Evolutionary conservation across 768 basidiomycete genomes (phyloP).

Genomic region (Termitomyces sp.): DNA sequence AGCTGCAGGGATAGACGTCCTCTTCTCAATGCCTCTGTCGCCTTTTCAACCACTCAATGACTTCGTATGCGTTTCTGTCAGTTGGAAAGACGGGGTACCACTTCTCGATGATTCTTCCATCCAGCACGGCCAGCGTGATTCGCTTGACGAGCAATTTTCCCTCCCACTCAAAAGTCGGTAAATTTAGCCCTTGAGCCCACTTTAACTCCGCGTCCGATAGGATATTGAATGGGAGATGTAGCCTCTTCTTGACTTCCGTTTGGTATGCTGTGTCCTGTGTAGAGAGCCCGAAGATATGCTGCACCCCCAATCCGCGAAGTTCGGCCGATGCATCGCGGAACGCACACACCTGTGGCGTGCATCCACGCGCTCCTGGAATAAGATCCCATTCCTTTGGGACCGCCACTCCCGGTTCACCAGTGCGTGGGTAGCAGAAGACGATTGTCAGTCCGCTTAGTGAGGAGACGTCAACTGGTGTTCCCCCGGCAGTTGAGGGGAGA

Average conservation of each 20-base stretch:
- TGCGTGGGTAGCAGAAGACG: slow-evolving; percentile 19
- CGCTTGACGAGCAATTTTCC: slow-evolving; percentile 15
- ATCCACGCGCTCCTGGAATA: slow-evolving; percentile 20
- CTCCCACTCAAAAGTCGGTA: slow-evolving; percentile 19
- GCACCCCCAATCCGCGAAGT: slow-evolving; percentile 13
- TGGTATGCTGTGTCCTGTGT: slow-evolving; percentile 19
- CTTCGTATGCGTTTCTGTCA: slow-evolving; percentile 14
- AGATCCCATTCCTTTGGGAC: slow-evolving; percentile 17
- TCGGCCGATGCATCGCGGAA: slow-evolving; percentile 17
- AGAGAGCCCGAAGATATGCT: slow-evolving; percentile 18
- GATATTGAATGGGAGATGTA: slow-evolving; percentile 17
- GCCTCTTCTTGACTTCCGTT: slow-evolving; percentile 16
- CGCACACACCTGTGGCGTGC: slow-evolving; percentile 19
- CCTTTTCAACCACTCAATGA: slow-evolving; percentile 17
- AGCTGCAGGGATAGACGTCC: neutral
- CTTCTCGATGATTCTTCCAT: slow-evolving; percentile 14
- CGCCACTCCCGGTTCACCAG: slow-evolving; percentile 13
- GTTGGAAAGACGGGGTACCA: slow-evolving; percentile 19
- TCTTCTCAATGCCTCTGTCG: neutral
- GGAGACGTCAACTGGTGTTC: slow-evolving; percentile 12
- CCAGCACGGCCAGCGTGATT: slow-evolving; percentile 13
- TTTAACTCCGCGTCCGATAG: slow-evolving; percentile 16
- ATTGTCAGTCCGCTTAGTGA: slow-evolving; percentile 15
- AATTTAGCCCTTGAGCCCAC: slow-evolving; percentile 11
- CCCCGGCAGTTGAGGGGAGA: slow-evolving; percentile 14